These are phyloP conservation scores for Lippia alba DNA, from an alignment of 305 asterid species.

Conservation along the genomic window DNA sequence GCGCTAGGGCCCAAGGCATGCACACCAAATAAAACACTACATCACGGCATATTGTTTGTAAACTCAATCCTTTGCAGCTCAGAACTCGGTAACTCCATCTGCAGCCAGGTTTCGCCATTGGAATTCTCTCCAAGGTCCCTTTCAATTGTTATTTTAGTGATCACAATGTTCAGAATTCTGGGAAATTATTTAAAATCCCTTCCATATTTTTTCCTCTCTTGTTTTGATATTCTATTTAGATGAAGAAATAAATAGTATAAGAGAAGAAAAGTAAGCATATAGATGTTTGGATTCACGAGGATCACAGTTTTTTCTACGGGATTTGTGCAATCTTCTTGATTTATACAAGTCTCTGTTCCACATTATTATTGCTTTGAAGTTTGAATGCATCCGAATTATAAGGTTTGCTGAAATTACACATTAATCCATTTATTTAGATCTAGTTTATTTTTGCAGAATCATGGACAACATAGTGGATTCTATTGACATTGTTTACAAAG, in stretches of 20 bases:
- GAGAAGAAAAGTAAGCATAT: background rate
- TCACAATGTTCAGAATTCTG: background rate
- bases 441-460: background rate
- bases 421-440: too few relatives aligned
- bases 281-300: background rate
- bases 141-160: background rate
- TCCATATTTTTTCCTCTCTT: background rate
- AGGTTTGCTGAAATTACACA: too few relatives aligned
- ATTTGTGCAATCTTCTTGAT: too few relatives aligned
- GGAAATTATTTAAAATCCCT: too few relatives aligned
- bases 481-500: background rate
- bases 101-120: background rate
- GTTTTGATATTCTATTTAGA: background rate
- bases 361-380: too few relatives aligned
- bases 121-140: background rate
- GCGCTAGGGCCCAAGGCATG: background rate
- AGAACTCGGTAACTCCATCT: background rate
- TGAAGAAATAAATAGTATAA: background rate
- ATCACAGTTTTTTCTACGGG: too few relatives aligned
- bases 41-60: background rate
- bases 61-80: background rate
- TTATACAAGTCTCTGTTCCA: too few relatives aligned
- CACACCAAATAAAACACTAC: background rate
- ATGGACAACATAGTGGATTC: background rate
- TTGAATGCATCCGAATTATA: too few relatives aligned